Conservation (phyloP, 2,329 filamentous ascomycete genomes). For the Aulographum hederae region DNA sequence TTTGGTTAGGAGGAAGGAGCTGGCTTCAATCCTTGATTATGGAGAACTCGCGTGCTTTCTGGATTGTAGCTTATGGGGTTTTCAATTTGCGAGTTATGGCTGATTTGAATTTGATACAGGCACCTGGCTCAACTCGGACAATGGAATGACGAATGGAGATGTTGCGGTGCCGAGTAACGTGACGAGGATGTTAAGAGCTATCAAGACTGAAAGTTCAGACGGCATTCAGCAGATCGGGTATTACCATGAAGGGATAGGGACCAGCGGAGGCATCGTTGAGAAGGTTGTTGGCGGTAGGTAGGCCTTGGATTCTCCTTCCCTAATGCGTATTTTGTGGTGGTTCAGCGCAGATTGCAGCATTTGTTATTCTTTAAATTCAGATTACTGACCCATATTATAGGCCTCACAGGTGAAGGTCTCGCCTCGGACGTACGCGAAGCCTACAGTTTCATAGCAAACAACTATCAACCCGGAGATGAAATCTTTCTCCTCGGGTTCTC, state of each 20-base stretch:
- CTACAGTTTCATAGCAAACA: slow-evolving; percentile 33
- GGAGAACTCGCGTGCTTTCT: too few species aligned
- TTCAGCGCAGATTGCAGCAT: slow-evolving; percentile 1
- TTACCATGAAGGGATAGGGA: slow-evolving; percentile 31
- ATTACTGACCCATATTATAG: slow-evolving; percentile 7
- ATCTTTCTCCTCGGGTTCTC: slow-evolving; percentile 31
- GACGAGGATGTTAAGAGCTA: slow-evolving; percentile 28
- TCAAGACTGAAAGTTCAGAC: slow-evolving; percentile 27
- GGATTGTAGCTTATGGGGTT: too few species aligned
- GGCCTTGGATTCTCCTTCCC: neutral
- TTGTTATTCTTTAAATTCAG: too few species aligned
- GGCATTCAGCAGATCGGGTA: slow-evolving; percentile 31
- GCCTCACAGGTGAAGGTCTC: slow-evolving; percentile 25
- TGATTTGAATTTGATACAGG: too few species aligned
- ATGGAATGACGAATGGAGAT: slow-evolving; percentile 23
- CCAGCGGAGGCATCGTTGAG: slow-evolving; percentile 22
- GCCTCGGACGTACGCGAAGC: slow-evolving; percentile 28
- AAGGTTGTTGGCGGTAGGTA: slow-evolving; percentile 17
- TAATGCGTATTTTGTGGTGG: neutral
- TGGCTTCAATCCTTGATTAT: too few species aligned
- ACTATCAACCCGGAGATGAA: slow-evolving; percentile 32
- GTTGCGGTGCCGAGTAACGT: slow-evolving; percentile 29
- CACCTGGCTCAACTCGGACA: slow-evolving; percentile 31
- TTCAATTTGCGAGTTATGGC: too few species aligned
- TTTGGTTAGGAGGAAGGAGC: too few species aligned